Evolutionary conservation across 179 eudicot species (phyloP), one percentile per base, ranked within the genome.

Genomic region (Nepenthes alata): DNA sequence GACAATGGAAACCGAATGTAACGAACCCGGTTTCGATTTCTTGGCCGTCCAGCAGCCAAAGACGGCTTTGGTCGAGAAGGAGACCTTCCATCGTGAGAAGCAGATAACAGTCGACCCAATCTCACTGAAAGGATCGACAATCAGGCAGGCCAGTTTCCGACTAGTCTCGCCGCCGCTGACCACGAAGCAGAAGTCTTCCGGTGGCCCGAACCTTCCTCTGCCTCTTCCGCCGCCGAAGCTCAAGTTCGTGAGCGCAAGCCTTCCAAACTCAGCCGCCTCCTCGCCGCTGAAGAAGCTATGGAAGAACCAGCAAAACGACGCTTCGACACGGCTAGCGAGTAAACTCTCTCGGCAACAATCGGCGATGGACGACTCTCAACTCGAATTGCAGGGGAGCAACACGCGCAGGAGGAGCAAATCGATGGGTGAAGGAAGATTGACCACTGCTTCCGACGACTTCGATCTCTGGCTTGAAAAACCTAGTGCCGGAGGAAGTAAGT

Each of bases 21-120:
- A 14, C 7, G 57, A 64, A 1, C 25, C 25, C 25, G 25, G 25
- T 25, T 25, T 25, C 1, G 25, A 25, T 25, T 25, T 25, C 53
- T 62, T 67, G 65, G 13, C 62, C n/a, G 37, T 53, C 35, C 39
- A 67, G 3, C 55, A 67, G 47, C 73, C 67, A 35, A 71, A 75
- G 1, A 58, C 12, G 35, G 15, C 56, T 47, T 34, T 59, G 9
- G 63, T 36, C 14, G 67, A 57, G 11, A 72, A 47, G 57, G 74
- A 52, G 52, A 74, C 69, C 70, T 54, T 58, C 15, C 72, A 64
- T 25, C 58, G 62, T 9, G 95, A 85, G 77, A 85, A 65, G 72
- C 87, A 90, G 35, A 85, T 87, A 13, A 83, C 85, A 0, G 81
- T 90, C 2, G 97, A 90, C 53, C 97, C 95, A 2, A 78, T 85